Base-by-base conservation (phyloP, 1,284 basidiomycete species). In the Wallemia ichthyophaga region DNA sequence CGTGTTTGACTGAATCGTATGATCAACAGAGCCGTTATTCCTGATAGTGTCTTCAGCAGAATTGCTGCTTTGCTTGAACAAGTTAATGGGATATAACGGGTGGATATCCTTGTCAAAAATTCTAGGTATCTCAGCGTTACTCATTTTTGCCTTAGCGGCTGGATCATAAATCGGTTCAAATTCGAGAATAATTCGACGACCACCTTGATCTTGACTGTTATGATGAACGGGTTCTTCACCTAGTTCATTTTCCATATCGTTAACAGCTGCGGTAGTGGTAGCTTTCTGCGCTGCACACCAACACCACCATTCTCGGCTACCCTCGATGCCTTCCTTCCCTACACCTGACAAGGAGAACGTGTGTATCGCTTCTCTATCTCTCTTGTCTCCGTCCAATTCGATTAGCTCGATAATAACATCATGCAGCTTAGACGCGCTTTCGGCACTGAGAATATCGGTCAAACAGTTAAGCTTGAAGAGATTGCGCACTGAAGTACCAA, bases 381-480 rank as follows among this genome's bases (percentile, higher is more conserved):
- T 31, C 28, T 31, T 31, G 28, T 31, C 28, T 31, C 28, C 28
- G 28, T 31, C 28, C 7, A 31, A 17, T 17, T 48, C 37, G 5
- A 5, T 21, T 2, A 85, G 72, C 62, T 78, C 81, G 61, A 81
- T 78, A 57, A 86, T 76, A 61, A 81, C 84, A 67, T 88, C 84
- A 72, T 82, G 82, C 0, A 92, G 72, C 0, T 79, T 63, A 60
- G 80, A 79, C 7, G 79, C 81, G 67, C 88, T 82, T 7, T 76
- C 71, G n/a, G 80, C 76, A 0, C 81, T 75, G 0, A 89, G 72
- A 1, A 78, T 75, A 56, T 85, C 78, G 1, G 81, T 80, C 65
- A 92, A 82, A 65, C 83, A 86, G 32, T 79, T 74, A 1, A 85
- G 72, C 1, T 75, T 75, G 69, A 92, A 89, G 1, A 89, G 77